Percentiles rank a stretch among this genome's conserved stretches.
Evolutionary conservation across 306 rosid species (phyloP).

Genomic region (Gastrolobium villosum): DNA sequence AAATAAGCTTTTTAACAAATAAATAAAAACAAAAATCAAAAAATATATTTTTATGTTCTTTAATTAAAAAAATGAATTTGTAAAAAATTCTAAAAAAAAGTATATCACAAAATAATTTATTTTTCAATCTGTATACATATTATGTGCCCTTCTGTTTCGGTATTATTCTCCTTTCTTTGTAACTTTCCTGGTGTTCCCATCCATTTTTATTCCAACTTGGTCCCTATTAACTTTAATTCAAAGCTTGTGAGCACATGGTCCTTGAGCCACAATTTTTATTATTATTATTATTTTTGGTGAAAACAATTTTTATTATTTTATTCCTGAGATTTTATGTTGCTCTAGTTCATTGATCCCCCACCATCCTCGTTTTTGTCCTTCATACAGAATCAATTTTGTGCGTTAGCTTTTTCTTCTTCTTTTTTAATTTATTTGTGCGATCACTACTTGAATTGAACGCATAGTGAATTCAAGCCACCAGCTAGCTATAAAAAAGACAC

Average conservation of each 20-base stretch:
- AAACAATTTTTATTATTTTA: neutral
- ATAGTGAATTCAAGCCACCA: slow-evolving; percentile 21
- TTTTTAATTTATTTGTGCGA: neutral
- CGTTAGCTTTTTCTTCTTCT: slow-evolving; percentile 11
- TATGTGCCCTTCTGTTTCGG: neutral
- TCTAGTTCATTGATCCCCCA: slow-evolving; percentile 34
- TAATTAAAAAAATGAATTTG: too few relatives aligned
- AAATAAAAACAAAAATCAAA: too few relatives aligned
- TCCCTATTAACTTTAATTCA: neutral
- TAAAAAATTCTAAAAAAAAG: too few relatives aligned
- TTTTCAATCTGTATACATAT: neutral
- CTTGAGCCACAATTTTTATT: neutral
- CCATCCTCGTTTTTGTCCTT: neutral
- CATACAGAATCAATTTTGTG: neutral
- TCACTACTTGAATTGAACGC: neutral
- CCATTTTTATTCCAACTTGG: slow-evolving; percentile 29
- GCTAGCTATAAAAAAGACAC: neutral
- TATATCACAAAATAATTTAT: too few relatives aligned
- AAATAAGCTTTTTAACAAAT: too few relatives aligned
- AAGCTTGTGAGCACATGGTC: neutral
- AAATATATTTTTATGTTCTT: too few relatives aligned
- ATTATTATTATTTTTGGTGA: too few relatives aligned
- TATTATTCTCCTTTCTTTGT: neutral
- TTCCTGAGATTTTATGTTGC: slow-evolving; percentile 30
- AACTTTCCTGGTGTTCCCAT: neutral